Evolutionary conservation across 495 filamentous ascomycete genomes (phyloP).

Genomic region (Letharia lupina): DNA sequence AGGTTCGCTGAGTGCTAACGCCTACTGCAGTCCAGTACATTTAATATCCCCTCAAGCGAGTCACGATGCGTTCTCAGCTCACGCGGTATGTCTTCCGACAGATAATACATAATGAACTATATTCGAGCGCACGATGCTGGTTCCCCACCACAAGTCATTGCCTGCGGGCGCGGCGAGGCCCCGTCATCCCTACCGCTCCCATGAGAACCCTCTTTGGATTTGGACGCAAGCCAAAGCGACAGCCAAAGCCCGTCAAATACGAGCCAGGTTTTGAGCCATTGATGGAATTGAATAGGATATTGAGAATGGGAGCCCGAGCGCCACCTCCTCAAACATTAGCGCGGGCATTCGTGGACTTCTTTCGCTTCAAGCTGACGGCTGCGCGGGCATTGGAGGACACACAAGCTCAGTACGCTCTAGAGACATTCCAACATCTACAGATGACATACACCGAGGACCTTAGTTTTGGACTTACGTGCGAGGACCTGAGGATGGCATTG

Average conservation of each 20-base stretch:
- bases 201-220: conserved; percentile 51
- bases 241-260: conserved; percentile 45
- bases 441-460: conserved; percentile 33
- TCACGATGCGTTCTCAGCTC: conserved; percentile 73
- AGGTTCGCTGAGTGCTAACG: not conserved
- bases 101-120: conserved; percentile 54
- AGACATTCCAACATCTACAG: conserved; percentile 52
- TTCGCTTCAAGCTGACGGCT: conserved; percentile 44
- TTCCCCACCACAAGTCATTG: conserved; percentile 10
- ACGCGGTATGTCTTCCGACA: conserved; percentile 64
- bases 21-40: not conserved
- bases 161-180: not conserved
- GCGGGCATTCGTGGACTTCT: conserved; percentile 56
- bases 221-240: conserved; percentile 45
- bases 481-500: conserved; percentile 43
- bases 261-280: conserved; percentile 54
- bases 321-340: conserved; percentile 53
- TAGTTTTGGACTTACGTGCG: conserved; percentile 37
- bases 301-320: conserved; percentile 42
- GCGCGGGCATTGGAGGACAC: conserved; percentile 50
- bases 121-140: conserved; percentile 21
- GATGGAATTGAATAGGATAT: conserved; percentile 39
- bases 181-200: conserved; percentile 19
- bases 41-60: conserved; percentile 17
- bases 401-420: conserved; percentile 44